Evolutionary conservation across 768 basidiomycete genomes (phyloP), one percentile per base, ranked within the genome.

Genomic region (Grammothele lineata): DNA sequence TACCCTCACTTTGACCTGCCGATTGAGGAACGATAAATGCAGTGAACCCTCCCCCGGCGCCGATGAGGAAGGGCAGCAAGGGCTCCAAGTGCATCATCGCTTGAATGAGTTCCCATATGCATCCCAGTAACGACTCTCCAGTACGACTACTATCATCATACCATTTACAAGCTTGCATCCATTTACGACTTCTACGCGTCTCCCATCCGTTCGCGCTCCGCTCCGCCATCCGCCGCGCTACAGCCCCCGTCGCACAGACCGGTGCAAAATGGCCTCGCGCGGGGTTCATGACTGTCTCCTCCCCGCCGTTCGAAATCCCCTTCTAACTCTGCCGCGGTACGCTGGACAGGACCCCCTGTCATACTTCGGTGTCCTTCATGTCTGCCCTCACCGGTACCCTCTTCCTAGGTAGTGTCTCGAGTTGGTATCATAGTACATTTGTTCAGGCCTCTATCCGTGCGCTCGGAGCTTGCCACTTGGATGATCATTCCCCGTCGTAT

Each of bases 1-100:
- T n/a, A n/a, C n/a, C n/a, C n/a, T n/a, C n/a, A n/a, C n/a, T n/a
- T n/a, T n/a, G n/a, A n/a, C n/a, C n/a, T n/a, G n/a, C n/a, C n/a
- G n/a, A n/a, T n/a, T n/a, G n/a, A n/a, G n/a, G n/a, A n/a, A n/a
- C n/a, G n/a, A n/a, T n/a, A n/a, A n/a, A 14, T 30, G 14, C 56
- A 92, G 89, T 92, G 67, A 85, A 91, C 66, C 88, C 88, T 52
- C 81, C 81, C 51, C 78, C 77, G 47, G 78, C 46, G 43, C 54
- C 70, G 58, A 66, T 69, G 54, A 79, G 76, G 77, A 81, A 74
- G 51, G 71, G 71, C 58, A 71, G 69, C 61, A 63, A 63, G 58
- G 68, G 66, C 50, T 43, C 41, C 35, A 47, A 47, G 57, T 92
- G 88, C 75, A 76, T 91, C 61, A 76, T 91, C 67, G 87, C 83